Conservation (phyloP, 768 basidiomycete species). For the Coprinopsis strossmayeri region DNA sequence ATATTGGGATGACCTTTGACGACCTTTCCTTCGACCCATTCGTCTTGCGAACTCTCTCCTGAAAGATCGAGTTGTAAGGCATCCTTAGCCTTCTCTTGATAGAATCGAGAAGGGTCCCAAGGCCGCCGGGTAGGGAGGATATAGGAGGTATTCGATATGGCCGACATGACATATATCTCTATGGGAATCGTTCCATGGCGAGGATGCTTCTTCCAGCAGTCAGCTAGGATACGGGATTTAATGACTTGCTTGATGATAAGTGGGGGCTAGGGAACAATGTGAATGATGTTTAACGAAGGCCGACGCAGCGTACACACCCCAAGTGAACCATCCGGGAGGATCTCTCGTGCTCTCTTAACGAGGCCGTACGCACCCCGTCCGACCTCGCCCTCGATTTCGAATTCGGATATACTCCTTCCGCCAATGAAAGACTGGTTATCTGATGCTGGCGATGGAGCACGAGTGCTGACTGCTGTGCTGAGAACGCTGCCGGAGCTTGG, state of each 20-base stretch:
- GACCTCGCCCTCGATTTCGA: constrained; percentile 79
- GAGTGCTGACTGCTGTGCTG: constrained; percentile 52
- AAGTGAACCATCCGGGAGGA: constrained; percentile 62
- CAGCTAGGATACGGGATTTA: constrained; percentile 95
- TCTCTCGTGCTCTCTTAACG: constrained; percentile 85
- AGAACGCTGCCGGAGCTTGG: constrained; percentile 58
- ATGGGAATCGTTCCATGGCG: constrained; percentile 95
- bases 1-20: constrained; percentile 94
- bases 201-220: constrained; percentile 99
- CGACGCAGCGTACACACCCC: constrained; percentile 56
- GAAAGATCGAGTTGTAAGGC: constrained; percentile 10
- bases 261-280: constrained; percentile 51
- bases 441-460: constrained; percentile 53
- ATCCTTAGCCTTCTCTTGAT: constrained; percentile 13
- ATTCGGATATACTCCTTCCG: constrained; percentile 76
- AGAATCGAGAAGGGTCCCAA: constrained; percentile 70
- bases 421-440: constrained; percentile 45
- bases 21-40: constrained; percentile 64
- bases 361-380: constrained; percentile 94
- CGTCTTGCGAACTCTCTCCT: constrained; percentile 20
- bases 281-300: constrained; percentile 12
- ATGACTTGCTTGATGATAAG: constrained; percentile 97
- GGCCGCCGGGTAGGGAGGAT: constrained; percentile 72
- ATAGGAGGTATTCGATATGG: constrained; percentile 77
- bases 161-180: constrained; percentile 93